Conservation (phyloP, 2,329 filamentous ascomycete genomes). For the Ceratocystis colombiana region DNA sequence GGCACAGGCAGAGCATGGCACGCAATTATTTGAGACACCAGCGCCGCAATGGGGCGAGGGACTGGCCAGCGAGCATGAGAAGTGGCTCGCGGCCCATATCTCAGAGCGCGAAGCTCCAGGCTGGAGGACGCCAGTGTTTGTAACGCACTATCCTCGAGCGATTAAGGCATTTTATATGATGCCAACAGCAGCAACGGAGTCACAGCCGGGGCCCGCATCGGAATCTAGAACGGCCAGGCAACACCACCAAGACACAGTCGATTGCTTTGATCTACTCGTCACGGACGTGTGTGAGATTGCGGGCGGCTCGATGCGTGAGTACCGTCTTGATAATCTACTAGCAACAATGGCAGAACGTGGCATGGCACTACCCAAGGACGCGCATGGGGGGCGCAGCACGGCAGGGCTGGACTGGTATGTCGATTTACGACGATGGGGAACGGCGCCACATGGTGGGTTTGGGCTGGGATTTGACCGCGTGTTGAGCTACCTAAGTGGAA, state of each 20-base stretch:
- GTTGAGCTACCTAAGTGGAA: conserved; percentile 70
- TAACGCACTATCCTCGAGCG: conserved; percentile 80
- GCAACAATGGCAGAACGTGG: conserved; percentile 61
- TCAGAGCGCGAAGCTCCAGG: conserved; percentile 41
- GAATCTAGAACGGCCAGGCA: too few relatives aligned
- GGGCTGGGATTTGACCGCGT: conserved; percentile 83
- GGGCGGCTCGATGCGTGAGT: conserved; percentile 81
- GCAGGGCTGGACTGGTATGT: conserved; percentile 66
- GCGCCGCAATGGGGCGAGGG: conserved; percentile 60
- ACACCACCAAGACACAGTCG: conserved; percentile 47
- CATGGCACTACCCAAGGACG: conserved; percentile 37
- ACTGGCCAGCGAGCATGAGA: conserved; percentile 87
- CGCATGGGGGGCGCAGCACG: conserved; percentile 23
- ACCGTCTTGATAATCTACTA: conserved; percentile 57
- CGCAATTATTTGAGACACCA: conserved; percentile 50
- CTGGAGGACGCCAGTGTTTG: conserved; percentile 61
- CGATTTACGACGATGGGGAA: conserved; percentile 82
- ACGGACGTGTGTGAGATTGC: conserved; percentile 79
- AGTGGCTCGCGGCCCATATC: conserved; percentile 62
- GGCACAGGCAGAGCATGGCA: conserved; percentile 35
- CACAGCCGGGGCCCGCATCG: neutral
- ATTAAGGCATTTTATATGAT: conserved; percentile 81
- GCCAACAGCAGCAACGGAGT: conserved; percentile 22
- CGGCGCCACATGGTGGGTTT: conserved; percentile 82
- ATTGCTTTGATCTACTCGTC: conserved; percentile 83